Conservation (phyloP, 306 rosid species). For the Fragaria vesca region DNA sequence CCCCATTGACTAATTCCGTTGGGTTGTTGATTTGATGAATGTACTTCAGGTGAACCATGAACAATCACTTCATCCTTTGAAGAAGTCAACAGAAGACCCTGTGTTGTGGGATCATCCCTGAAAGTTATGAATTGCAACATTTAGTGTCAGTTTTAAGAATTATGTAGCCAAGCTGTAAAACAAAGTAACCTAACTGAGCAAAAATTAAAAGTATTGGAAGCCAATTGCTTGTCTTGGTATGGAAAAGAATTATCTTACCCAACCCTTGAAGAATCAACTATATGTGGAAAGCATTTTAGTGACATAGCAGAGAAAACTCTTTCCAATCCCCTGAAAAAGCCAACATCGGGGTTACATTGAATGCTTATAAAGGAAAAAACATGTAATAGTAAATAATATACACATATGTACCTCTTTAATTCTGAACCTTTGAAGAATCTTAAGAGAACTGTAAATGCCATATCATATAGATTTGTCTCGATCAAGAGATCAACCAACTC, state of each 20-base stretch:
- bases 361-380: slow-evolving; percentile 18
- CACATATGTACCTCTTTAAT: slow-evolving; percentile 61
- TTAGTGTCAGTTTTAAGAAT: slow-evolving; percentile 18
- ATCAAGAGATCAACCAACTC: slow-evolving; percentile 80
- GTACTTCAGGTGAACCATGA: slow-evolving; percentile 56
- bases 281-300: slow-evolving; percentile 71
- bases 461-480: slow-evolving; percentile 63
- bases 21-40: slow-evolving; percentile 43
- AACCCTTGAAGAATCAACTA: slow-evolving; percentile 50
- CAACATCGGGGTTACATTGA: slow-evolving; percentile 22
- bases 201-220: slow-evolving; percentile 18
- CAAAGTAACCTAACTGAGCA: not conserved
- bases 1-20: slow-evolving; percentile 61
- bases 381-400: not conserved
- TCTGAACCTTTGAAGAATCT: slow-evolving; percentile 83
- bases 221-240: slow-evolving; percentile 19
- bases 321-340: slow-evolving; percentile 75
- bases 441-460: slow-evolving; percentile 70
- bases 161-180: not conserved
- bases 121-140: slow-evolving; percentile 16
- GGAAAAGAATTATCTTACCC: slow-evolving; percentile 47
- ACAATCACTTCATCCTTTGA: slow-evolving; percentile 56
- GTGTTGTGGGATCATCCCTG: slow-evolving; percentile 57
- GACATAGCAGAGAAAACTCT: slow-evolving; percentile 67
- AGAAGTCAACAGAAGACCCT: slow-evolving; percentile 56